Evolutionary conservation across 805 yeast genomes (phyloP).

Genomic region (Saccharomycopsis sp.): DNA sequence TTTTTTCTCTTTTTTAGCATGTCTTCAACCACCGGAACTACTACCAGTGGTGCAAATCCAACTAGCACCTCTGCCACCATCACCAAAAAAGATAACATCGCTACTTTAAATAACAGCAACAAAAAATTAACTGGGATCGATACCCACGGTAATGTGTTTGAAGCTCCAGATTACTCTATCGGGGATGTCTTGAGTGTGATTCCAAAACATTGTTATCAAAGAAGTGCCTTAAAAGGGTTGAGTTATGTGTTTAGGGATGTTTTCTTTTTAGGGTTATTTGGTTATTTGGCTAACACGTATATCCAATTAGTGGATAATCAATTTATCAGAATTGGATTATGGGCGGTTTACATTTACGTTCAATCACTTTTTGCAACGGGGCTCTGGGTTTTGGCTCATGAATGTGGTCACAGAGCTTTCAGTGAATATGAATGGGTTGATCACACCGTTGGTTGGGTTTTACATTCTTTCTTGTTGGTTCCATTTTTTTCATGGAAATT

Average conservation of each 20-base stretch:
- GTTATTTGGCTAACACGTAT: slow-evolving; percentile 38
- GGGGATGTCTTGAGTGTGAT: slow-evolving; percentile 50
- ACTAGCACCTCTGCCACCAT: not conserved
- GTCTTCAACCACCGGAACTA: slow-evolving; percentile 26
- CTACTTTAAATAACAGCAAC: slow-evolving; percentile 21
- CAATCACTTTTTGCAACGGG: slow-evolving; percentile 51
- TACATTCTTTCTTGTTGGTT: slow-evolving; percentile 72
- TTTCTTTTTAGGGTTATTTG: slow-evolving; percentile 35
- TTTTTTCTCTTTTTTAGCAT: not conserved
- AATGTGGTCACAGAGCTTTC: slow-evolving; percentile 88
- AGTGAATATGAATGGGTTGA: slow-evolving; percentile 65
- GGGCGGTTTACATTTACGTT: slow-evolving; percentile 48
- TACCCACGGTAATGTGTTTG: slow-evolving; percentile 46
- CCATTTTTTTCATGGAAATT: slow-evolving; percentile 87
- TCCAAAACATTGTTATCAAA: slow-evolving; percentile 55
- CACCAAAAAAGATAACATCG: slow-evolving; percentile 23
- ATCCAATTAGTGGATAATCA: slow-evolving; percentile 37
- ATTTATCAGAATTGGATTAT: slow-evolving; percentile 44
- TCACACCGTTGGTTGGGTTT: slow-evolving; percentile 75
- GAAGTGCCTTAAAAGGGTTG: slow-evolving; percentile 42
- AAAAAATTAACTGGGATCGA: slow-evolving; percentile 36
- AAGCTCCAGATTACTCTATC: slow-evolving; percentile 57
- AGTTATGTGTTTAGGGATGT: slow-evolving; percentile 50
- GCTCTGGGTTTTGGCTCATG: slow-evolving; percentile 82
- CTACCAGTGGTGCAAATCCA: not conserved